Evolutionary conservation across 2,329 filamentous ascomycete species (phyloP), one percentile per base, ranked within the genome.

Genomic region (Seiridium unicorne): DNA sequence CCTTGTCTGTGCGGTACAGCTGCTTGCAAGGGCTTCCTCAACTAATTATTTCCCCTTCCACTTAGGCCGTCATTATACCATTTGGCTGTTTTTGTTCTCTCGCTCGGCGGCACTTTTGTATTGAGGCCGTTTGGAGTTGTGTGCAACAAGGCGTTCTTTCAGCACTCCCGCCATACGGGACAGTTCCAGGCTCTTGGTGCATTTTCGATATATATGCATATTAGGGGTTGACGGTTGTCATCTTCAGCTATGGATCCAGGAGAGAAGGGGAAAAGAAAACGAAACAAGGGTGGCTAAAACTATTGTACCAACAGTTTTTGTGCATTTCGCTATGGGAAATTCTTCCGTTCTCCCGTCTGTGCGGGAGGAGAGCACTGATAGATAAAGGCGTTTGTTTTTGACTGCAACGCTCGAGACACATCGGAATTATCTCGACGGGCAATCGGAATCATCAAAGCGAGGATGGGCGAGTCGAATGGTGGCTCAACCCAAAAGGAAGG

Each of bases 21-120:
- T 36, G 93, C 92, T 53, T 99, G 95, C 82, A 99, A 99, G 82
- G 95, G 95, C 64, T 99, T 98, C 81, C 91, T 99, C 77, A 99
- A 99, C 79, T 99, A 83, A 86, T 65, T 44, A 47, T 35, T 10
- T 35, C 51, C 26, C 51, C 53, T 58, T 54, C 18, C 9, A 10
- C 40, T 11, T 54, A 42, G 38, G 6, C 26, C 46, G 44, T 60
- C n/a, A 8, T 10, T 51, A 32, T 36, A 40, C 35, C 49, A 51
- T n/a, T 7, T 51, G 10, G 9, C 5, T 36, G 34, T 32, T 10
- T 13, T 13, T 13, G 49, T 38, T 32, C 4, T 35, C 10, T 11
- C 34, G 7, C 35, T 18, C 49, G 4, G 6, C 7, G 38, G 6
- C 11, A 7, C 11, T 11, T 42, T 42, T 42, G 6, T 42, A 7